Base-by-base conservation (phyloP, 768 basidiomycete species). In the Candolleomyces efflorescens region DNA sequence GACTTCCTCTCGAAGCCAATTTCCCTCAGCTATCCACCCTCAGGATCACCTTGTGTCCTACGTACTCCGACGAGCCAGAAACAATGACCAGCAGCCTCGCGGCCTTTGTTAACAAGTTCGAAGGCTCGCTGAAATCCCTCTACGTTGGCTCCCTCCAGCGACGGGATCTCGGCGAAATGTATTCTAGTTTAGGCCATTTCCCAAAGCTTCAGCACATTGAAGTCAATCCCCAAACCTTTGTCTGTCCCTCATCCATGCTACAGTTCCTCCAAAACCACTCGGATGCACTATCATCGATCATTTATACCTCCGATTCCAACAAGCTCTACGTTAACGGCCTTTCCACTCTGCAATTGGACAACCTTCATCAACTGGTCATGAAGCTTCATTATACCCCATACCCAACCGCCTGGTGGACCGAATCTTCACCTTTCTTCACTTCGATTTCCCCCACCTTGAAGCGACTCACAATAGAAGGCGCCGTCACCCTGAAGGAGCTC, bases 281-380 rank as follows among this genome's bases (percentile, higher is more conserved):
- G 7, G 49, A 58, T 39, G 20, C 38, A 12, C 37, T 57, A 15
- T 54, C 52, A 9, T 54, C 61, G 18, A 44, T 64, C 15, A 49
- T 53, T 6, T 55, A 58, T 12, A 51, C 54, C 44, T 54, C 52
- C 23, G 45, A 58, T 18, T 47, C 59, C 39, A 26, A 45, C 20
- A 39, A 26, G 9, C 37, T 58, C 3, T 53, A 26, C 49, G 11
- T 54, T 15, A 46, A 51, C 22, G 54, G 24, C 9, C 41, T 64
- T n/a, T 48, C 58, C 41, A 32, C 46, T 9, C 17, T 41, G 3
- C 27, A 36, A 15, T 18, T 64, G 26, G 20, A 41, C 11, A 20
- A 44, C n/a, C 39, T 62, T 12, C 36, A 56, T n/a, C 53, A 39
- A 20, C 55, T 62, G 39, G 39, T 49, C 5, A 47, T 64, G 26